phyloP scores from a whole-genome alignment of 306 rosid species.

The Arachis stenosperma region DNA sequence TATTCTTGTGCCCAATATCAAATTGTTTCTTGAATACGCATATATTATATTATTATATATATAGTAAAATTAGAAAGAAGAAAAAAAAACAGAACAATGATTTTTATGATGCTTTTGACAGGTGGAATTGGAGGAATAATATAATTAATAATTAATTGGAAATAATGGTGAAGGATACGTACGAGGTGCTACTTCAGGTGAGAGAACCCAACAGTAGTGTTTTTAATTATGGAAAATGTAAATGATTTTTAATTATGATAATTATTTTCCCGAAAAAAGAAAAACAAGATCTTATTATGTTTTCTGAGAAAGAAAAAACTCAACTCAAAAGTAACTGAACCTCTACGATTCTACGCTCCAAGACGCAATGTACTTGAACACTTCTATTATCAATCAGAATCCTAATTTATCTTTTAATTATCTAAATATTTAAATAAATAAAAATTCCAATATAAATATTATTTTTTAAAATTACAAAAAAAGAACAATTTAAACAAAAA shows the following conservation, averaged over 20 bases:
- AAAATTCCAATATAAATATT: no score
- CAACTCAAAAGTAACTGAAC: constrained; percentile 30
- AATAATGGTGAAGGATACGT: constrained; percentile 41
- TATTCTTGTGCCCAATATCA: constrained; percentile 41
- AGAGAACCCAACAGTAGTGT: constrained; percentile 23
- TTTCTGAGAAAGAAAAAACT: neutral
- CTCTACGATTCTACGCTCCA: constrained; percentile 30
- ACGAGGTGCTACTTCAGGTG: constrained; percentile 30
- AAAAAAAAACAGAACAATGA: neutral
- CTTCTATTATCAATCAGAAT: neutral
- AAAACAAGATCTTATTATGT: neutral
- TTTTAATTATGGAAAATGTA: neutral
- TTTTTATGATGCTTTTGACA: constrained; percentile 20
- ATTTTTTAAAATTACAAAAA: no score
- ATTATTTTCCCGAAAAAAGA: neutral
- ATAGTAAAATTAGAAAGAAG: constrained; percentile 31
- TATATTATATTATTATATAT: neutral
- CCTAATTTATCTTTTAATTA: no score
- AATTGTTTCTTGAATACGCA: constrained; percentile 4
- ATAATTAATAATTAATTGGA: constrained; percentile 33
- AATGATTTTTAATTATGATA: constrained; percentile 27
- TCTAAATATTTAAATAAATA: no score
- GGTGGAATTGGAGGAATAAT: constrained; percentile 35
- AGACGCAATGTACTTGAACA: constrained; percentile 2
- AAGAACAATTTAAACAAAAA: no score